Conservation (phyloP, 2,329 filamentous ascomycete species). For the Moelleriella libera region DNA sequence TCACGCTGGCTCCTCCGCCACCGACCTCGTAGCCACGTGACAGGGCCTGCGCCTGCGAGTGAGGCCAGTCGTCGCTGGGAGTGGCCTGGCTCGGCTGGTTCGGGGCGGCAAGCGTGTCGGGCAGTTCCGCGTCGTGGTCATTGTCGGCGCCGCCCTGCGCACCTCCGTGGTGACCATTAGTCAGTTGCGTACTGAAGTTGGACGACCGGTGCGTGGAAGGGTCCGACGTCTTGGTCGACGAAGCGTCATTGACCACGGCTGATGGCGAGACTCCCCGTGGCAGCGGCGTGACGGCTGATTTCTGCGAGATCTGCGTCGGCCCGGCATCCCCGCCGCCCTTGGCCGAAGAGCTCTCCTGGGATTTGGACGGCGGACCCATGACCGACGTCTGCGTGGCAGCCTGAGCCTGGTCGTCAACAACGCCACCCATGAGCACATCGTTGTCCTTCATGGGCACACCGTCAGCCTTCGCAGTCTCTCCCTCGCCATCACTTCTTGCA, state of each 20-base stretch:
- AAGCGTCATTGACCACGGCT: constrained; percentile 65
- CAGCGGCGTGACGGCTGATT: constrained; percentile 43
- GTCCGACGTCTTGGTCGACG: constrained; percentile 81
- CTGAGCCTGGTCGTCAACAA: constrained; percentile 29
- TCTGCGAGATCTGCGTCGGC: constrained; percentile 49
- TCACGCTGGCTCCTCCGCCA: constrained; percentile 8
- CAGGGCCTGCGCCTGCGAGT: constrained; percentile 43
- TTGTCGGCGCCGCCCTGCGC: constrained; percentile 16
- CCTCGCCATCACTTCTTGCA: constrained; percentile 36
- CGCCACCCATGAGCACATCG: constrained; percentile 49
- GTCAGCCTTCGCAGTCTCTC: background rate
- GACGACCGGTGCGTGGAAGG: constrained; percentile 50
- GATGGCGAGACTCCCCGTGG: constrained; percentile 44
- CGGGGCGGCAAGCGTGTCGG: constrained; percentile 32
- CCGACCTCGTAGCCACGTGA: constrained; percentile 19
- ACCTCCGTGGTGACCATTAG: constrained; percentile 47
- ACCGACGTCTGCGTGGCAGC: constrained; percentile 28
- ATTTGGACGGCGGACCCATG: constrained; percentile 33
- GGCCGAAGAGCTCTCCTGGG: constrained; percentile 18
- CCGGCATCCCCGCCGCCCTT: constrained; percentile 21
- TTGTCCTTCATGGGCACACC: constrained; percentile 15
- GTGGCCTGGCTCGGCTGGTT: constrained; percentile 28
- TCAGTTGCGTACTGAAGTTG: constrained; percentile 56
- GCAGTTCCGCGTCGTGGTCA: constrained; percentile 24
- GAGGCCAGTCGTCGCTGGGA: constrained; percentile 41